Evolutionary conservation across 2,329 filamentous ascomycete species (phyloP).

Genomic region (Aspergillus sclerotialis): DNA sequence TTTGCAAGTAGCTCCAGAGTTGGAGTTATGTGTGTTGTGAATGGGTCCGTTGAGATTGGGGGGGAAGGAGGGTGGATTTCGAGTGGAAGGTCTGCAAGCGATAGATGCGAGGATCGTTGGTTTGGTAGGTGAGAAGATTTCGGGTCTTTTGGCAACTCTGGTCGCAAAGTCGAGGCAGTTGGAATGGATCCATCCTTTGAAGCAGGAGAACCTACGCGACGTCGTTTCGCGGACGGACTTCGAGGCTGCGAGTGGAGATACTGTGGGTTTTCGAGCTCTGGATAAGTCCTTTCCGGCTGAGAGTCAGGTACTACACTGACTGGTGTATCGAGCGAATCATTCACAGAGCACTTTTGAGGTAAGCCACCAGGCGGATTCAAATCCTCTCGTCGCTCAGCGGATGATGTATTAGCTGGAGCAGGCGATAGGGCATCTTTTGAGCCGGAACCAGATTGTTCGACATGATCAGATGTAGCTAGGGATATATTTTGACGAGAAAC

Average conservation of each 20-base stretch:
- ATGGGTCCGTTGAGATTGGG: conserved; percentile 35
- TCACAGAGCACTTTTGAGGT: neutral
- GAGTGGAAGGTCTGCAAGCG: conserved; percentile 19
- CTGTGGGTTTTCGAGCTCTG: conserved; percentile 1
- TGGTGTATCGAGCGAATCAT: conserved; percentile 25
- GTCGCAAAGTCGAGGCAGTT: too few relatives aligned
- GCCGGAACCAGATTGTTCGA: neutral
- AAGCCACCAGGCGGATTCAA: too few relatives aligned
- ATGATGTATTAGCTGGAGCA: too few relatives aligned
- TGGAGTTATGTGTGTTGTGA: conserved; percentile 52
- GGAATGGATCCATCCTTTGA: neutral
- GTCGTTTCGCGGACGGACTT: conserved; percentile 8
- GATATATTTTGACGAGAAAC: conserved; percentile 18
- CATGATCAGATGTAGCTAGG: neutral
- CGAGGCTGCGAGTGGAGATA: neutral
- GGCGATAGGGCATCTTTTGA: too few relatives aligned
- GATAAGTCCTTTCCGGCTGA: conserved; percentile 17
- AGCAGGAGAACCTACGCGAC: conserved; percentile 5
- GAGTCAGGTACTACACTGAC: conserved; percentile 36
- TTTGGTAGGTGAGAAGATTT: neutral
- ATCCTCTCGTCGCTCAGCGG: too few relatives aligned
- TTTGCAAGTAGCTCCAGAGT: conserved; percentile 48
- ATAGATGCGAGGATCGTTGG: neutral
- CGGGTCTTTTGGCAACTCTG: conserved; percentile 1
- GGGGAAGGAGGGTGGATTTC: conserved; percentile 51